Evolutionary conservation across 2,329 filamentous ascomycete species (phyloP), one percentile per base, ranked within the genome.

Genomic region (Phaeosphaeriaceae sp.): DNA sequence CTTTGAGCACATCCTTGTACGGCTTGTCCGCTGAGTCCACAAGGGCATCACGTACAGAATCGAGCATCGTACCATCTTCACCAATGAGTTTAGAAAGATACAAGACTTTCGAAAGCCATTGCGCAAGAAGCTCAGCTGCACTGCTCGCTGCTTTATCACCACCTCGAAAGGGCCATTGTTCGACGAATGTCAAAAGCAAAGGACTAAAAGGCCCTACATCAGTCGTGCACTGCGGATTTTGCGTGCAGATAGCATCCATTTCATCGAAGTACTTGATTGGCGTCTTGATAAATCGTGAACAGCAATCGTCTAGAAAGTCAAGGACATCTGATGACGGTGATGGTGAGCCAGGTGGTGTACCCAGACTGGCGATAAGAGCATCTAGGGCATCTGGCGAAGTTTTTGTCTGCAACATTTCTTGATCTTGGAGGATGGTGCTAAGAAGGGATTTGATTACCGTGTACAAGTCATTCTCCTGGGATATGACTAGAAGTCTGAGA

Each of bases 201-300:
- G 91, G 80, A 58, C 88, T 91, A 9, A 84, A 70, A 23, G 76
- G 52, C 48, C 58, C 33, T 28, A 54, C 28, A 2, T 59, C 47
- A 30, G 68, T 56, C 35, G 43, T 48, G 26, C 61, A 49, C 40
- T 42, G 60, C 11, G 54, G 50, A 13, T 20, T 42, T 3, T 56
- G 52, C 7, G 76, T 60, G 35, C 45, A 75, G 70, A 50, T 73
- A 58, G 84, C 80, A 45, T 86, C 80, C 20, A 90, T 72, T 64
- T 85, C 77, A 52, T 94, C 88, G 21, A 94, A 84, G 64, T 96
- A 93, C 67, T 91, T 95, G 64, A 95, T 87, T 0, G 91, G 89
- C 18, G 87, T 87, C 48, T 82, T 86, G 13, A 87, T 86, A 59
- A 90, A 89, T 18, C 92, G 84, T 23, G 84, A 85, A 43, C 90